phyloP scores from a whole-genome alignment of 2,329 filamentous ascomycete species.

The Chaetomium sp. region DNA sequence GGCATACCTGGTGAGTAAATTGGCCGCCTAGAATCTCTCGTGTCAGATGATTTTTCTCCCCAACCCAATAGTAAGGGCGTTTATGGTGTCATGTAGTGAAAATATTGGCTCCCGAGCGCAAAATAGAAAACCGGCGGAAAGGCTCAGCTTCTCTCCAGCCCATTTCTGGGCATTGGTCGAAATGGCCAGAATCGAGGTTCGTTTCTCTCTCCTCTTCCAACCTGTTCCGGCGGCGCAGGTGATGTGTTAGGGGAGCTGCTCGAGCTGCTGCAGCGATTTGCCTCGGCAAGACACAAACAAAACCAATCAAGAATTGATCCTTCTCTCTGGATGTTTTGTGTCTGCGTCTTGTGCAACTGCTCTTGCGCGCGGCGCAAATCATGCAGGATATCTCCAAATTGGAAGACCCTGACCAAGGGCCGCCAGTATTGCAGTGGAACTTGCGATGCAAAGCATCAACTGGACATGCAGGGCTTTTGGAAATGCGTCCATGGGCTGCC shows the following conservation, averaged over 20 bases:
- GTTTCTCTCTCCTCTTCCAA: background rate
- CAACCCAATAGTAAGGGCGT: conserved; percentile 17
- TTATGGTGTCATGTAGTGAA: conserved; percentile 10
- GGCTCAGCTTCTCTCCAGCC: conserved; percentile 5
- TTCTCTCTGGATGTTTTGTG: background rate
- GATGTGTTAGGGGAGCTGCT: no score
- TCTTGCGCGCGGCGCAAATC: background rate
- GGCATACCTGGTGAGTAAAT: conserved; percentile 65
- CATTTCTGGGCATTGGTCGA: conserved; percentile 8
- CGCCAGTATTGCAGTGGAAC: background rate
- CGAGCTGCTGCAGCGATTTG: no score
- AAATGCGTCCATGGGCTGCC: conserved; percentile 3
- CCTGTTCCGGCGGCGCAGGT: no score
- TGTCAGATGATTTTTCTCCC: conserved; percentile 30
- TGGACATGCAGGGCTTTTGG: conserved; percentile 2
- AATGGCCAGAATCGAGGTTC: conserved; percentile 1
- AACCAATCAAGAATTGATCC: background rate
- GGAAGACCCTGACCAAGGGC: conserved; percentile 2
- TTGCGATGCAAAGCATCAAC: conserved; percentile 7
- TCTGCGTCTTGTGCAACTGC: background rate
- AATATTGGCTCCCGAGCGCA: conserved; percentile 8
- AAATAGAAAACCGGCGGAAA: conserved; percentile 1
- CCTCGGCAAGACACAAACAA: no score
- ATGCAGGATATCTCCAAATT: background rate
- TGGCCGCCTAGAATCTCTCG: conserved; percentile 55